These are phyloP conservation scores for Camelina neglecta DNA, from an alignment of 345 rosid genomes.

Conservation along the genomic window DNA sequence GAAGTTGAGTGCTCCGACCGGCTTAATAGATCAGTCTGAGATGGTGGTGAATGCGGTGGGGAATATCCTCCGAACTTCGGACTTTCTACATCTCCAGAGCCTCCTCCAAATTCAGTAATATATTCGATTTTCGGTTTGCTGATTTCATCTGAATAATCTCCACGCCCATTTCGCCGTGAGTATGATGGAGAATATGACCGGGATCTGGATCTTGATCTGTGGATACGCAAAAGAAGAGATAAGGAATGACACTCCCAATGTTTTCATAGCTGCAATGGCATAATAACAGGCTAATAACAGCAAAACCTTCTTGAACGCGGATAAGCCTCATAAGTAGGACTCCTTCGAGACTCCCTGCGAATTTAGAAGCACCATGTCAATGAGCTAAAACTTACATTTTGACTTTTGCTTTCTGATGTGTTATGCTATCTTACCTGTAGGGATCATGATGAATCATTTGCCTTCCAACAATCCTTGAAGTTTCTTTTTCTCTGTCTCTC, in stretches of 20 bases:
- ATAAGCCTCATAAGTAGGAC: conserved; percentile 98
- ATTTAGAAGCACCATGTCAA: conserved; percentile 27
- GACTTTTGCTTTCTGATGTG: background rate
- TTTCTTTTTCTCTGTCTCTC: conserved; percentile 91
- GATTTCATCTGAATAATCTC: conserved; percentile 63
- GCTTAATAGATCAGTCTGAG: conserved; percentile 64
- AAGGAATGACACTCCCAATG: background rate
- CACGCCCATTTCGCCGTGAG: conserved; percentile 67
- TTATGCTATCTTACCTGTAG: conserved; percentile 57
- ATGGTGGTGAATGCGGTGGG: conserved; percentile 89
- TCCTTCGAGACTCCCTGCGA: conserved; percentile 78
- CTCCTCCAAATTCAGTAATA: conserved; percentile 93
- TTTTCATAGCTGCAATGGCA: conserved; percentile 20
- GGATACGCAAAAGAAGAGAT: conserved; percentile 10
- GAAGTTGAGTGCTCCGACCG: conserved; percentile 99
- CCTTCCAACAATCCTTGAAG: conserved; percentile 67
- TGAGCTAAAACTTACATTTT: conserved; percentile 1
- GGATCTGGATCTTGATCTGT: conserved; percentile 77
- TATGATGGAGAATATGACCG: conserved; percentile 82
- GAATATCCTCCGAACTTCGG: conserved; percentile 82
- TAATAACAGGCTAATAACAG: conserved; percentile 14
- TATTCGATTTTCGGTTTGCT: conserved; percentile 85
- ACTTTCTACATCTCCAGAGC: conserved; percentile 66
- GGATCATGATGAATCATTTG: conserved; percentile 85
- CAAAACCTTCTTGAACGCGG: conserved; percentile 79